Evolutionary conservation across 2,329 filamentous ascomycete genomes (phyloP).

Genomic region (Pseudogymnoascus sp.): DNA sequence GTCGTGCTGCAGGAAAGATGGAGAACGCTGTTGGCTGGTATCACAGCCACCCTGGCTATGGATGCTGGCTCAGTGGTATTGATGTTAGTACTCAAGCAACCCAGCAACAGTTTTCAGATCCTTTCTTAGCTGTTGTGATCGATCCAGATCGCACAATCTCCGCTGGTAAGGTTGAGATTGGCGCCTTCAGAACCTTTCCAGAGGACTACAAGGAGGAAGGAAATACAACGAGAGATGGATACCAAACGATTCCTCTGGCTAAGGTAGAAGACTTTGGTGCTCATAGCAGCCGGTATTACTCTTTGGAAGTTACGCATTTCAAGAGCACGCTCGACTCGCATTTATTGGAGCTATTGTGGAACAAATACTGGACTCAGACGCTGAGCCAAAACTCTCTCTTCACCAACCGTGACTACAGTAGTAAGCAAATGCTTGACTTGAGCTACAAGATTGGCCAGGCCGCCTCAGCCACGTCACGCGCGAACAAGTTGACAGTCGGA

Average conservation of each 20-base stretch:
- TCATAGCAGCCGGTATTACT: conserved; percentile 83
- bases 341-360: conserved; percentile 85
- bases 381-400: conserved; percentile 84
- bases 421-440: conserved; percentile 84
- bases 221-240: conserved; percentile 44
- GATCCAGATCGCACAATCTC: conserved; percentile 94
- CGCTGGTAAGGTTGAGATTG: conserved; percentile 89
- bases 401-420: conserved; percentile 86
- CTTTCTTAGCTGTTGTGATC: conserved; percentile 91
- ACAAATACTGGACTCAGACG: conserved; percentile 98
- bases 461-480: conserved; percentile 32
- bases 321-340: conserved; percentile 86
- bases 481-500: conserved; percentile 24
- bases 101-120: conserved; percentile 80
- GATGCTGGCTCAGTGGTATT: conserved; percentile 95
- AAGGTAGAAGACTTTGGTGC: conserved; percentile 96
- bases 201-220: conserved; percentile 56
- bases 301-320: conserved; percentile 84
- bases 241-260: conserved; percentile 74
- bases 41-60: conserved; percentile 93
- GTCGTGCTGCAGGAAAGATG: conserved; percentile 65
- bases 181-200: conserved; percentile 88
- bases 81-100: conserved; percentile 82
- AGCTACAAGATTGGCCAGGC: conserved; percentile 71
- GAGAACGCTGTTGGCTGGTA: conserved; percentile 99